Base-by-base conservation (phyloP, 441 rosid species). In the Eruca vesicaria region DNA sequence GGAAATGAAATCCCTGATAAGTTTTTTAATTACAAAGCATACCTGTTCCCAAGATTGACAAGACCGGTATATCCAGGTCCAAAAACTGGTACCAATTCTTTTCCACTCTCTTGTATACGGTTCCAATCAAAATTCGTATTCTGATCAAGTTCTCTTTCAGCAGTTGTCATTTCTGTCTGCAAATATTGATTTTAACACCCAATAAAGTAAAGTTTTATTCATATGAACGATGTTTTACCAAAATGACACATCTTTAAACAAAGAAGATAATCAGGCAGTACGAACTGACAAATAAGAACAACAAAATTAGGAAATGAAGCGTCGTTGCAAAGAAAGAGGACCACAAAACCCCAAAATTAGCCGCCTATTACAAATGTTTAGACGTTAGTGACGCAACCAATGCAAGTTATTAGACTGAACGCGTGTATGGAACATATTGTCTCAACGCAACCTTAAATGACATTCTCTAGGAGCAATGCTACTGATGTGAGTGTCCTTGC, bases 141-240 rank as follows among this genome's bases (percentile, higher is more conserved):
- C 73, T 96, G 98, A 85, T 96, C 98, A 81, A 96, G 94, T 87
- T 96, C 99, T 82, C 89, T 90, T 82, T 96, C 99, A 16, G 99
- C 97, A 53, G 99, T 96, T 66, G 99, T 96, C 98, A 93, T 91
- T 88, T 96, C 98, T 63, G 98, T 96, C 98, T 96, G 86, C 61
- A 61, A 32, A 67, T 2, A 73, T 70, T 50, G 29, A 61, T 67
- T 3, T 33, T 56, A 43, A 68, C 72, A 63, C 75, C 78, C 69
- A 65, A 58, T 35, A 71, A 72, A 78, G 52, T 60, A 31, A 43
- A 56, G 7, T n/a, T 21, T n/a, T 9, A 55, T 23, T 69, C 35
- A 69, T n/a, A 23, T 35, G 57, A 23, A 41, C 32, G 16, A 35
- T 57, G 11, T 62, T 61, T n/a, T 36, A 61, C 38, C 60, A 38